Percentiles rank a stretch among this genome's conserved stretches.
These are phyloP conservation scores for Thermothelomyces thermophilus DNA, from an alignment of 2,329 filamentous ascomycete species.

Conservation along the genomic window DNA sequence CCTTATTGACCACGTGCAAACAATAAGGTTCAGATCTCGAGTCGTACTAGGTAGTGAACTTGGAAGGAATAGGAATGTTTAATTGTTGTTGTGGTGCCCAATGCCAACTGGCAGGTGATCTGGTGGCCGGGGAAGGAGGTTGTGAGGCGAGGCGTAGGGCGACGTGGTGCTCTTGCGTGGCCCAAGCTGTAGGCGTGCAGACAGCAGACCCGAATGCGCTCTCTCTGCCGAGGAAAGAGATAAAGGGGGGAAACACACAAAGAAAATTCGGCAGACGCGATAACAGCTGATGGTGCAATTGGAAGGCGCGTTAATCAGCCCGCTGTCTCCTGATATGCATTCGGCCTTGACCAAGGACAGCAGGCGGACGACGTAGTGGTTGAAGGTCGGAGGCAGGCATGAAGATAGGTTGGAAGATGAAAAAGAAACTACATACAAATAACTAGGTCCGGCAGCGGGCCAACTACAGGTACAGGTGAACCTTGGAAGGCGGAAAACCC, in stretches of 20 bases:
- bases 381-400: background rate
- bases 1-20: slow-evolving; percentile 3
- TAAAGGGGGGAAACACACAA: background rate
- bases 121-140: slow-evolving; percentile 1
- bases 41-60: background rate
- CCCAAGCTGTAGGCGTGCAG: background rate
- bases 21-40: background rate
- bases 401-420: background rate
- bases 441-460: background rate
- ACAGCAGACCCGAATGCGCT: too few species aligned
- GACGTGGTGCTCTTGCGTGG: slow-evolving; percentile 14
- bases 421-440: background rate
- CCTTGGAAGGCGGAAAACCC: background rate
- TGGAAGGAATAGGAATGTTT: background rate
- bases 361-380: too few species aligned
- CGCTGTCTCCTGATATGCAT: background rate
- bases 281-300: background rate
- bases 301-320: background rate
- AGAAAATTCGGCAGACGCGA: background rate
- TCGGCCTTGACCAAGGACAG: background rate
- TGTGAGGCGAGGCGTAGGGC: slow-evolving; percentile 7
- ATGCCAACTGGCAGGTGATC: slow-evolving; percentile 21
- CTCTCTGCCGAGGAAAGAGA: too few species aligned
- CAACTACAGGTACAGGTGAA: slow-evolving; percentile 3
- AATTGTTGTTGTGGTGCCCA: slow-evolving; percentile 15